phyloP scores from a whole-genome alignment of 2,329 filamentous ascomycete species.

The Chrysosporium keratinophilum region DNA sequence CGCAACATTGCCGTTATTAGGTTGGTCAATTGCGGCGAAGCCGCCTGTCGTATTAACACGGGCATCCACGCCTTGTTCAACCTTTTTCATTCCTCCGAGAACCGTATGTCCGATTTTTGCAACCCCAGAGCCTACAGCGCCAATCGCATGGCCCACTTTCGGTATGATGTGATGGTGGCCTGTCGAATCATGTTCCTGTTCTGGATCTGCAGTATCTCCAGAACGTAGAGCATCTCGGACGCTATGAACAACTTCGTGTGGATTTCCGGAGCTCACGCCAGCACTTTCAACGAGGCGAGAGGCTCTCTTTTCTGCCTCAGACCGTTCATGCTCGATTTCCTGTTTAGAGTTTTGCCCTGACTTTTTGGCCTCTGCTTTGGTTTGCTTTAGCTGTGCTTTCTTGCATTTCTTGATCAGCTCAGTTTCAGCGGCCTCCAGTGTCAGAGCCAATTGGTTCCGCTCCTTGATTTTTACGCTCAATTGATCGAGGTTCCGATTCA shows the following conservation, averaged over 20 bases:
- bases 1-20: background rate
- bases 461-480: constrained; percentile 74
- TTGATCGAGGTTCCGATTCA: constrained; percentile 79
- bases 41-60: constrained; percentile 29
- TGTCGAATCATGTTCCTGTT: constrained; percentile 16
- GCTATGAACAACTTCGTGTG: constrained; percentile 45
- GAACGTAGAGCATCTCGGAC: constrained; percentile 21
- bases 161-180: constrained; percentile 29
- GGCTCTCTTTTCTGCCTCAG: constrained; percentile 41
- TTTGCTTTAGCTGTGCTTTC: constrained; percentile 63
- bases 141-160: constrained; percentile 42
- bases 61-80: constrained; percentile 30
- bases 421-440: constrained; percentile 73
- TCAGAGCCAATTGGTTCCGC: constrained; percentile 58
- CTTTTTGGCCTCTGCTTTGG: constrained; percentile 53
- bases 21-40: constrained; percentile 19
- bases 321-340: constrained; percentile 37
- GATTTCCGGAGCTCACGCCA: constrained; percentile 47
- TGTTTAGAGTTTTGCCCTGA: constrained; percentile 38
- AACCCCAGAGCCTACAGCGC: constrained; percentile 42
- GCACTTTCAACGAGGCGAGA: constrained; percentile 38
- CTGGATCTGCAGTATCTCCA: background rate
- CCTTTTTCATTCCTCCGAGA: constrained; percentile 35
- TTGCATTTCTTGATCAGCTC: constrained; percentile 71
- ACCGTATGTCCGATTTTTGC: constrained; percentile 38